phyloP scores from a whole-genome alignment of 2,329 filamentous ascomycete genomes.

The Meredithiella fracta region DNA sequence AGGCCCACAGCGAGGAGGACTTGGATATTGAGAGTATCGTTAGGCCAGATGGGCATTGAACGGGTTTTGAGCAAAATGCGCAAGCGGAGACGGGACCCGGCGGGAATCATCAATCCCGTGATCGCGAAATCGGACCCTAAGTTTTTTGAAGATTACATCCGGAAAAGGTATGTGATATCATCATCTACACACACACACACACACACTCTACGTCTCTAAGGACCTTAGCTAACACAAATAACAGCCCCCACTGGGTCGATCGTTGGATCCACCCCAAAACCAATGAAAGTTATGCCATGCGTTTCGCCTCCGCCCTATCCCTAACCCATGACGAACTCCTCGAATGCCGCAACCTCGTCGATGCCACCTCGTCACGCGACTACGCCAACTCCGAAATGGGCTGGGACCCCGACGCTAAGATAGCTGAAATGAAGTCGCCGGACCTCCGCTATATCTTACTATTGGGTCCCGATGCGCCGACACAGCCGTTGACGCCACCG shows the following conservation, averaged over 20 bases:
- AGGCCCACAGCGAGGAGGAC: not conserved
- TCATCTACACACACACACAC: not conserved
- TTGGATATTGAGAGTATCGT: not conserved
- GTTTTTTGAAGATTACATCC: constrained; percentile 13
- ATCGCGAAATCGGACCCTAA: constrained; percentile 81
- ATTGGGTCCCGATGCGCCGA: constrained; percentile 19
- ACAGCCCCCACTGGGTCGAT: constrained; percentile 19
- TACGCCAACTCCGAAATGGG: constrained; percentile 46
- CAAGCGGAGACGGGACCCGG: constrained; percentile 17
- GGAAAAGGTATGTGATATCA: constrained; percentile 14
- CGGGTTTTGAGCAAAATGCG: constrained; percentile 14
- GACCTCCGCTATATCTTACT: constrained; percentile 56
- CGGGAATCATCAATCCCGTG: constrained; percentile 79
- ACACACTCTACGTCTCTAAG: not conserved
- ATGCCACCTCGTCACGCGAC: constrained; percentile 44
- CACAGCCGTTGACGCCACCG: constrained; percentile 11
- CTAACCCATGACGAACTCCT: constrained; percentile 30
- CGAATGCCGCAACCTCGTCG: constrained; percentile 40
- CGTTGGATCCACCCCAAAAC: constrained; percentile 37
- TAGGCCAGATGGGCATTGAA: constrained; percentile 9
- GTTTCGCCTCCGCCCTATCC: constrained; percentile 25
- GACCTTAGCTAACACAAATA: not conserved
- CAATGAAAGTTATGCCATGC: constrained; percentile 26
- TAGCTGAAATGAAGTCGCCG: constrained; percentile 48
- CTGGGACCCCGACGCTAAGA: constrained; percentile 48